Evolutionary conservation across 192 early-diverging fungal species (phyloP).

Genomic region (Backusella westeae): DNA sequence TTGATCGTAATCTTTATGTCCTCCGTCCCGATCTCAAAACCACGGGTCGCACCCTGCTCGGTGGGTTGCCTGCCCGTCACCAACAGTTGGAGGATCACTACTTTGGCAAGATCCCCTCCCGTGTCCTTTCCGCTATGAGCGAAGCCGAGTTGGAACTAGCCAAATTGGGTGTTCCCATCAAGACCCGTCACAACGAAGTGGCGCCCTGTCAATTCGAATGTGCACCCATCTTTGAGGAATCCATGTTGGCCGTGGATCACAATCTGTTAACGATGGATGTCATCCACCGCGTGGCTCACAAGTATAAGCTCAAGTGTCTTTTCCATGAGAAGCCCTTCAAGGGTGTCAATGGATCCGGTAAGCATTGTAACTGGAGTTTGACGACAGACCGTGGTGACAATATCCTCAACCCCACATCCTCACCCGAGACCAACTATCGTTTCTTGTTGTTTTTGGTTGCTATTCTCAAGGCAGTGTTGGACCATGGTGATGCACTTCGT

Average conservation of each 20-base stretch:
- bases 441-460: conserved; percentile 96
- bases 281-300: conserved; percentile 95
- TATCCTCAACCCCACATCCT: conserved; percentile 92
- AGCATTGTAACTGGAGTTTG: conserved; percentile 99
- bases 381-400: conserved; percentile 95
- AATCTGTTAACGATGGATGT: conserved; percentile 98
- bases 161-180: conserved; percentile 94
- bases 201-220: conserved; percentile 98
- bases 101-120: conserved; percentile 95
- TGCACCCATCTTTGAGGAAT: conserved; percentile 98
- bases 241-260: conserved; percentile 95
- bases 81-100: conserved; percentile 99
- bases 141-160: conserved; percentile 94
- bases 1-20: conserved; percentile 93
- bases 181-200: conserved; percentile 99
- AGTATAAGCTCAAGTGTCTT: conserved; percentile 94
- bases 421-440: conserved; percentile 97
- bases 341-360: conserved; percentile 97
- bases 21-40: conserved; percentile 97
- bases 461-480: conserved; percentile 86
- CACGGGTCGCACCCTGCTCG: conserved; percentile 91
- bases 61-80: conserved; percentile 92
- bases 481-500: conserved; percentile 89
- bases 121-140: conserved; percentile 87
- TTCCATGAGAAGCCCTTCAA: conserved; percentile 99